A percentile compares a stretch with the other conserved stretches of the same genome.
These are phyloP conservation scores for Thraustochytrium striatum DNA, from an alignment of 352 stramenopile species.

Conservation along the genomic window DNA sequence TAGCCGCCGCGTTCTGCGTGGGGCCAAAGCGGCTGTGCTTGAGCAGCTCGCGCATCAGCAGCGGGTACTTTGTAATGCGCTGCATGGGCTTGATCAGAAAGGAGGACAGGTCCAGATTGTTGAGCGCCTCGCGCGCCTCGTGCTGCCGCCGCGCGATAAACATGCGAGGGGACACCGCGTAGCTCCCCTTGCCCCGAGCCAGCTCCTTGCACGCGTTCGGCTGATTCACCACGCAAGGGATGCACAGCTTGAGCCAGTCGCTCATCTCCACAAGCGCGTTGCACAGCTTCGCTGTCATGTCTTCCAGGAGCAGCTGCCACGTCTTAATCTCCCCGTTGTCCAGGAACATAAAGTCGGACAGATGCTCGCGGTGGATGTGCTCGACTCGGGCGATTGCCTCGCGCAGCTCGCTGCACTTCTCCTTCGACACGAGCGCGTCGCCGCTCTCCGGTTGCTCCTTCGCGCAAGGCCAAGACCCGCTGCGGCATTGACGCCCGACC, in stretches of 20 bases:
- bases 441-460: too few species aligned
- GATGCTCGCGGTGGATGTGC: slow-evolving; percentile 26
- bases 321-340: slow-evolving; percentile 12
- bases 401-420: too few species aligned
- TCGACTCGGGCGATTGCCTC: neutral
- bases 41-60: slow-evolving; percentile 34
- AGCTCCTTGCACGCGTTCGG: slow-evolving; percentile 24
- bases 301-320: neutral
- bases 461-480: too few species aligned
- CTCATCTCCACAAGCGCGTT: slow-evolving; percentile 23
- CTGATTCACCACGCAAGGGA: slow-evolving; percentile 40
- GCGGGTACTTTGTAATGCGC: slow-evolving; percentile 37
- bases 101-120: slow-evolving; percentile 20
- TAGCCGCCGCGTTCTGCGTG: neutral
- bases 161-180: slow-evolving; percentile 22
- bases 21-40: slow-evolving; percentile 6
- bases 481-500: too few species aligned
- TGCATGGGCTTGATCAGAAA: slow-evolving; percentile 47
- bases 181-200: neutral
- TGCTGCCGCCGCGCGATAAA: slow-evolving; percentile 11
- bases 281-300: slow-evolving; percentile 13
- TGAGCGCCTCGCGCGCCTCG: slow-evolving; percentile 14
- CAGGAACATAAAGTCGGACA: slow-evolving; percentile 31
- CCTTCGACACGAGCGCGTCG: too few species aligned
- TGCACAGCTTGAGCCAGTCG: slow-evolving; percentile 46